These are phyloP conservation scores for Bruguiera hainesii DNA, from an alignment of 441 rosid species.

Conservation along the genomic window DNA sequence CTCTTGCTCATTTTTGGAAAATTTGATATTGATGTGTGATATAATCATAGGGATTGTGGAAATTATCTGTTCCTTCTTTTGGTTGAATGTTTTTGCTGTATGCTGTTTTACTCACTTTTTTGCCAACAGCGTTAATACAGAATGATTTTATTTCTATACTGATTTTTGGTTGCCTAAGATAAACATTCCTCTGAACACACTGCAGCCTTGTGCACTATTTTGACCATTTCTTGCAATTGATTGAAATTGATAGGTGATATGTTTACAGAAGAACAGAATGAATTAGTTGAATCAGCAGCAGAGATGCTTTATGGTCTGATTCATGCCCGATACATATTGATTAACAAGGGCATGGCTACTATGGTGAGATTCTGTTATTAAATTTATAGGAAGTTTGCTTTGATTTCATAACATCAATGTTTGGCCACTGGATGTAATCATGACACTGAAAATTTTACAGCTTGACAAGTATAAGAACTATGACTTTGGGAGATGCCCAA, in stretches of 20 bases:
- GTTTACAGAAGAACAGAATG: conserved; percentile 97
- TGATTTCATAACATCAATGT: conserved; percentile 3
- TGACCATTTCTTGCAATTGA: conserved; percentile 29
- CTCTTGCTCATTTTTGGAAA: neutral
- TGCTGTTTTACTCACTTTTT: too few species aligned
- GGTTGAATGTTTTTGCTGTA: too few species aligned
- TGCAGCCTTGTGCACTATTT: conserved; percentile 2
- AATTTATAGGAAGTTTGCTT: neutral
- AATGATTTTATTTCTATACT: too few species aligned
- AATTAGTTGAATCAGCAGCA: conserved; percentile 94
- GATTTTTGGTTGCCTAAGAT: neutral
- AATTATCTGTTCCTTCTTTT: too few species aligned
- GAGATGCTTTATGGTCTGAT: conserved; percentile 96
- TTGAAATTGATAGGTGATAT: conserved; percentile 65
- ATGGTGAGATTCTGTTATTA: conserved; percentile 51
- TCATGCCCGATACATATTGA: conserved; percentile 86
- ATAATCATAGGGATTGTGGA: neutral
- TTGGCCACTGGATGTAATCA: conserved; percentile 9
- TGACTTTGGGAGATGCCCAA: conserved; percentile 97
- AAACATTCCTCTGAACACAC: neutral
- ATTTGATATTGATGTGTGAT: neutral
- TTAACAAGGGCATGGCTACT: conserved; percentile 91
- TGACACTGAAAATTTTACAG: conserved; percentile 38
- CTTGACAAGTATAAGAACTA: conserved; percentile 85
- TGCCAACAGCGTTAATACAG: too few species aligned